Evolutionary conservation across 495 filamentous ascomycete genomes (phyloP), one percentile per base, ranked within the genome.

Genomic region (Aspergillus asperescens): DNA sequence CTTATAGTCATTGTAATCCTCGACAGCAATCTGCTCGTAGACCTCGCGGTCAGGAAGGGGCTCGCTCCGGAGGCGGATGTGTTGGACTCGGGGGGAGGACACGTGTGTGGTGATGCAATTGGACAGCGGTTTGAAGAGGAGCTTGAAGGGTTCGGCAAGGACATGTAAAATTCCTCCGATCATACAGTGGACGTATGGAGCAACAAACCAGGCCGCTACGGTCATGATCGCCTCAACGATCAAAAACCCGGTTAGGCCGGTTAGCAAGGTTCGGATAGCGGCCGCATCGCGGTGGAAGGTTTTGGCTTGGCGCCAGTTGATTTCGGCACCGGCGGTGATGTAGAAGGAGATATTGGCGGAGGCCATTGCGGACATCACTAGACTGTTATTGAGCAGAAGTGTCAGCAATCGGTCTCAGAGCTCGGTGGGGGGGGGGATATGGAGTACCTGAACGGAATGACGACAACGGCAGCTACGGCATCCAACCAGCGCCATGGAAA

Each of bases 291-390:
- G 55, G 43, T 67, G 63, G 53, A 69, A 65, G 25, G 59, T 55
- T 19, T 56, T 60, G 28, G 66, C 67, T 37, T 70, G 68, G 43
- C 60, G 60, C 69, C 69, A 72, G 60, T 72, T 68, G 28, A 72
- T 70, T 39, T 72, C 69, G 13, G 69, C 68, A 6, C 69, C 67
- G 35, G 63, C 67, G 1, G 61, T 58, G 45, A 69, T 49, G 31
- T 59, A 72, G 52, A 72, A 70, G 35, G 65, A 70, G 43, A 59
- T 59, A 37, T 69, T 70, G n/a, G 68, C 58, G 20, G 68, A 54
- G 44, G 66, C 57, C 68, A 71, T 71, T 20, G 58, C 60, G 43
- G 64, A 68, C 31, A 71, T 62, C 9, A 61, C 45, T 8, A 71
- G 57, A 56, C 66, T 69, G n/a, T n/a, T n/a, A n/a, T n/a, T n/a